phyloP scores from a whole-genome alignment of 1,139 yeast species.

The Sugiyamaella neomexicana region DNA sequence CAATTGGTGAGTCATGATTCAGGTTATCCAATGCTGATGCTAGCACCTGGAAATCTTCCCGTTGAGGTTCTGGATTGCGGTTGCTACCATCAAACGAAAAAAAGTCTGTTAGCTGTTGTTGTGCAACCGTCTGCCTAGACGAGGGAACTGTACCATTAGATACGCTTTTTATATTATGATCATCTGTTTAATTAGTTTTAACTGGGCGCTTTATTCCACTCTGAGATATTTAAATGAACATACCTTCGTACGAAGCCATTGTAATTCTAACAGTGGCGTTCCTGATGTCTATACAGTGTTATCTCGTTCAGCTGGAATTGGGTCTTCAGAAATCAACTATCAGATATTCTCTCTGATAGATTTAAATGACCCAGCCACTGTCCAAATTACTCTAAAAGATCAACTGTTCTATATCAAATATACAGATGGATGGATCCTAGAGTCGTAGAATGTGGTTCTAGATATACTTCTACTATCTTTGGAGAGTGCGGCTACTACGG shows the following conservation, averaged over 20 bases:
- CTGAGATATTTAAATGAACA: too few species aligned
- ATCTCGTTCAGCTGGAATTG: too few species aligned
- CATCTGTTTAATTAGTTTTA: constrained; percentile 9
- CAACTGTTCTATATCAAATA: too few species aligned
- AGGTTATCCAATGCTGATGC: constrained; percentile 24
- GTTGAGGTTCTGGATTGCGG: constrained; percentile 14
- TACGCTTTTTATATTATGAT: constrained; percentile 15
- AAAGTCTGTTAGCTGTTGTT: constrained; percentile 27
- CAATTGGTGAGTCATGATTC: constrained; percentile 26
- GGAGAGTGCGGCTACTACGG: too few species aligned
- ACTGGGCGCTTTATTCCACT: neutral
- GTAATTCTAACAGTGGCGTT: neutral
- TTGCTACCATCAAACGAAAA: constrained; percentile 22
- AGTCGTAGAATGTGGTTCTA: too few species aligned
- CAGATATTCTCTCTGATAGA: too few species aligned
- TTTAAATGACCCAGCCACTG: too few species aligned
- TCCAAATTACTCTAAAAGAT: too few species aligned
- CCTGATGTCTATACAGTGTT: neutral
- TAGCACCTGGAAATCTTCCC: constrained; percentile 23
- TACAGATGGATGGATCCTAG: too few species aligned
- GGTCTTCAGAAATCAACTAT: too few species aligned
- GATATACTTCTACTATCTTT: neutral
- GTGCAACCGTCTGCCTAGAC: constrained; percentile 19
- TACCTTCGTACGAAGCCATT: constrained; percentile 20
- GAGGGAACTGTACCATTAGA: constrained; percentile 1